Base-by-base conservation (phyloP, 2,329 filamentous ascomycete genomes). In the Colletotrichum tropicicola region DNA sequence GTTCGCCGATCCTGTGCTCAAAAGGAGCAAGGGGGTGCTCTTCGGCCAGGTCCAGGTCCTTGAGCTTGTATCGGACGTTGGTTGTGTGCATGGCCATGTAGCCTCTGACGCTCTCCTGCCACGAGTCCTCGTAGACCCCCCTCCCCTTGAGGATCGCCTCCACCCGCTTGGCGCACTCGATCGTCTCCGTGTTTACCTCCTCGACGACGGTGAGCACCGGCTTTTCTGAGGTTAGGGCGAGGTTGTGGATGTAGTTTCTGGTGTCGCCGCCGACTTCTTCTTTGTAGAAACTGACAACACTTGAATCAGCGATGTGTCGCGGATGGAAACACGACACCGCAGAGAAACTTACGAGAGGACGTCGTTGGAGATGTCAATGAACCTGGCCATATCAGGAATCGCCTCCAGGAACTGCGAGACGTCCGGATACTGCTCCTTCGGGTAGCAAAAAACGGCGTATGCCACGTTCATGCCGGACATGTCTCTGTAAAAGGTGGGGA, bases 361-460 rank as follows among this genome's bases (percentile, higher is more conserved):
- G 48, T 70, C 69, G 48, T 70, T 70, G 21, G 68, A 67, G 32
- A 68, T 66, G 41, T 70, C 67, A 32, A 70, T 70, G 28, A 70
- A 65, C 27, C 58, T 51, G 13, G 68, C 66, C 69, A 70, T 70
- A 49, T 70, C 69, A 6, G 69, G 69, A 23, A 70, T 64, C n/a
- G 69, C 69, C 51, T 70, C 69, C 32, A 70, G 52, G 43, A 60
- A 69, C 15, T 59, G 47, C 12, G 54, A 55, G 15, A 68, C 58
- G 21, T 68, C 68, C 5, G 68, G 68, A 35, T 69, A 70, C 37
- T 59, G 43, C 15, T 49, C 63, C 37, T 60, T 66, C 15, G 69
- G 69, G 44, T 69, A 70, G 51, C 69, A 69, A 58, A 70, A 70
- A 10, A 69, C 68, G 32, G 68, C 68, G 41, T 67, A 70, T 3